phyloP scores from a whole-genome alignment of 257 asterid species.

The Forsythia suspensa region DNA sequence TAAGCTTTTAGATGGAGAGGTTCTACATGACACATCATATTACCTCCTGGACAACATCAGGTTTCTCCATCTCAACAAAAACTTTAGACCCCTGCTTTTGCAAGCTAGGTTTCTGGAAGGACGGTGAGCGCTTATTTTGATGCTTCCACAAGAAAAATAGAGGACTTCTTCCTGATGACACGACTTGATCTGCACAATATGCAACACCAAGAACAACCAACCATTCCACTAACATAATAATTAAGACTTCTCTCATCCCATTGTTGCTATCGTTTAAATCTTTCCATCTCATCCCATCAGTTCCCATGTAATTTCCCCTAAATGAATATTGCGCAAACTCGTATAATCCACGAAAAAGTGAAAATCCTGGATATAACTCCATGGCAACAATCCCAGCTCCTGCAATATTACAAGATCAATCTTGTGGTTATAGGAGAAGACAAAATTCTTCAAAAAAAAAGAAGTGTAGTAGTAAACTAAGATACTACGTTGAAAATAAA shows the following conservation, averaged over 20 bases:
- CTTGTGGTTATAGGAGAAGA: background rate
- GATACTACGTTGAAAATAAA: background rate
- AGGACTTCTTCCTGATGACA: constrained; percentile 76
- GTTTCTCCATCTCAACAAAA: constrained; percentile 70
- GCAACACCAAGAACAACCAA: constrained; percentile 69
- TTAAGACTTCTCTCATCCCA: constrained; percentile 73
- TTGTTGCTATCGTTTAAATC: constrained; percentile 60
- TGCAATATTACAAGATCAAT: constrained; percentile 38
- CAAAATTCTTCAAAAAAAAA: background rate
- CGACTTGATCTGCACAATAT: constrained; percentile 65
- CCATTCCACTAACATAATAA: constrained; percentile 84
- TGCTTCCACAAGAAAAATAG: constrained; percentile 48
- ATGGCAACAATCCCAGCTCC: constrained; percentile 77
- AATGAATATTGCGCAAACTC: constrained; percentile 83
- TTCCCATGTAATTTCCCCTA: constrained; percentile 73
- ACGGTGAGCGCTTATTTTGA: constrained; percentile 46
- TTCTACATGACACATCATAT: background rate
- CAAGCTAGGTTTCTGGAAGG: constrained; percentile 66
- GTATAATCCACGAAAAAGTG: constrained; percentile 83
- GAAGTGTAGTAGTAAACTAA: constrained; percentile 2
- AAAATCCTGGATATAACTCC: constrained; percentile 92
- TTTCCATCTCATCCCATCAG: constrained; percentile 89
- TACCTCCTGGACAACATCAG: constrained; percentile 88
- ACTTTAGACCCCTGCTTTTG: constrained; percentile 74
- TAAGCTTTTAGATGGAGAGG: background rate